Evolutionary conservation across 306 rosid genomes (phyloP).

Genomic region (Trichosanthes truncata): DNA sequence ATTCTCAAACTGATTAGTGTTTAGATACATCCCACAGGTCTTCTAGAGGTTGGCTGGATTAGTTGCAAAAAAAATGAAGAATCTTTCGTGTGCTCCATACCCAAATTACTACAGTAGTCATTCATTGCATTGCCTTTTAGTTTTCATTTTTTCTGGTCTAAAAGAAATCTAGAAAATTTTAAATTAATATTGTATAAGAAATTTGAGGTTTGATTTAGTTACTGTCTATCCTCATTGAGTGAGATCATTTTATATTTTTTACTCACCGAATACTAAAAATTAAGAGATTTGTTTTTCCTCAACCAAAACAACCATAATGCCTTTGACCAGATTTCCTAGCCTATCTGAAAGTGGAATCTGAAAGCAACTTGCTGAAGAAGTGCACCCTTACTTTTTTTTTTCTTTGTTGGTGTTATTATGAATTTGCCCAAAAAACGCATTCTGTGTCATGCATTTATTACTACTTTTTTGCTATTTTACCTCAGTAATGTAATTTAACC

Average conservation of each 20-base stretch:
- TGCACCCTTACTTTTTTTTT: not conserved
- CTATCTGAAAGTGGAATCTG: not conserved
- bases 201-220: not conserved
- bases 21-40: not conserved
- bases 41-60: not conserved
- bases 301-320: not conserved
- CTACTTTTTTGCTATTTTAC: not conserved
- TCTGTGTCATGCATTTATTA: not conserved
- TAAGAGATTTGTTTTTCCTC: not conserved
- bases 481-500: not conserved
- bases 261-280: not conserved
- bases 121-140: not conserved
- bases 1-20: not conserved
- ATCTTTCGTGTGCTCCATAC: not conserved
- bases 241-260: not conserved
- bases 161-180: not conserved
- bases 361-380: not conserved
- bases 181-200: not conserved
- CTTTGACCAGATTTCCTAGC: not conserved
- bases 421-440: not conserved
- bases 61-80: not conserved
- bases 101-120: not conserved
- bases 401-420: not conserved
- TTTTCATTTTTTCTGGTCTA: not conserved
- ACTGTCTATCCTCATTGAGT: not conserved